Percentiles rank a stretch among this genome's conserved stretches.
Conservation (phyloP, 129 eudicot species). For the Heracleum sosnowskyi region DNA sequence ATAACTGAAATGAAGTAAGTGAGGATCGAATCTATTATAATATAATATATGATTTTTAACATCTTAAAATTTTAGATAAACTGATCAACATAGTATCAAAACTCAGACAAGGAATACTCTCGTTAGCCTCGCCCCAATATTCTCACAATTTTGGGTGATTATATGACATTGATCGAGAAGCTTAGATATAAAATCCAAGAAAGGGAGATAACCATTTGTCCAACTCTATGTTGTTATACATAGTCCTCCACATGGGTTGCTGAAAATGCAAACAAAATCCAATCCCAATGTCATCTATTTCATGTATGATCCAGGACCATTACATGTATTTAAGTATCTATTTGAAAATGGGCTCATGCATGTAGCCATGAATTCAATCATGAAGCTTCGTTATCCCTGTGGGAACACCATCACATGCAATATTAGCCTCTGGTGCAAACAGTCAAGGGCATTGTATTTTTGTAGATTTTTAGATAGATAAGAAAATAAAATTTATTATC, state of each 20-base stretch:
- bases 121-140: too few species aligned
- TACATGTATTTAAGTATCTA: neutral
- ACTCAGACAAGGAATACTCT: too few species aligned
- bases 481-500: too few species aligned
- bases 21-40: too few species aligned
- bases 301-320: neutral
- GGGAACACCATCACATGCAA: slow-evolving; percentile 3
- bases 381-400: neutral
- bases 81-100: too few species aligned
- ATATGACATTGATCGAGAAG: neutral
- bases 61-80: too few species aligned
- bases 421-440: neutral
- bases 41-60: too few species aligned
- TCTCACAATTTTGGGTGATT: too few species aligned
- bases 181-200: neutral
- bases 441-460: neutral
- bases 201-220: neutral
- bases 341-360: neutral
- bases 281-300: neutral
- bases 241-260: neutral
- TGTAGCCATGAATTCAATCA: neutral
- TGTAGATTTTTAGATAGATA: neutral
- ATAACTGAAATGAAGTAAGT: too few species aligned
- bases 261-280: neutral
- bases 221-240: neutral